These are phyloP conservation scores for Serpula lacrymans DNA, from an alignment of 768 basidiomycete species.

Conservation along the genomic window DNA sequence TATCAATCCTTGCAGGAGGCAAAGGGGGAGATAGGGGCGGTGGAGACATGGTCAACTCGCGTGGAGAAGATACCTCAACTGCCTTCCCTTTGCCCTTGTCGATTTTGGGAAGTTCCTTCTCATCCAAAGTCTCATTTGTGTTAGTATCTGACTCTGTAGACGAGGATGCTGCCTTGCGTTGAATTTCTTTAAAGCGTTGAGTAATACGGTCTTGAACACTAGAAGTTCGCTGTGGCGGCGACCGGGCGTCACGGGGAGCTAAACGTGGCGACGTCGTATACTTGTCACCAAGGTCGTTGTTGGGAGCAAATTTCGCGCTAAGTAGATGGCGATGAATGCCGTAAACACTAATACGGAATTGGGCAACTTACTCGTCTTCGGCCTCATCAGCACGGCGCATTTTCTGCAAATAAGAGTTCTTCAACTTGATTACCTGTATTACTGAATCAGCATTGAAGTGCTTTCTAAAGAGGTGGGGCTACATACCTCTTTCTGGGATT, in stretches of 20 bases:
- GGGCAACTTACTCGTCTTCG: conserved; percentile 79
- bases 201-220: conserved; percentile 88
- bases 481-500: conserved; percentile 59
- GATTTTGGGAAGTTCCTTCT: conserved; percentile 43
- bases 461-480: no score
- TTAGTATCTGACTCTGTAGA: conserved; percentile 22
- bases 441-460: neutral
- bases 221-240: conserved; percentile 58
- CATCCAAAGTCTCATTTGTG: no score
- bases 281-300: conserved; percentile 56
- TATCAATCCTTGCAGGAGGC: conserved; percentile 42
- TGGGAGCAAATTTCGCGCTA: conserved; percentile 88
- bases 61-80: conserved; percentile 34
- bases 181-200: conserved; percentile 77
- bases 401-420: conserved; percentile 74
- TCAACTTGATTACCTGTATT: conserved; percentile 55
- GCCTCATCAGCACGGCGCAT: conserved; percentile 85
- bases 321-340: conserved; percentile 10
- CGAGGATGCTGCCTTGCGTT: conserved; percentile 45
- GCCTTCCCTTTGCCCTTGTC: conserved; percentile 84
- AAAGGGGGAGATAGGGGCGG: conserved; percentile 61
- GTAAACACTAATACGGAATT: neutral
- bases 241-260: conserved; percentile 51
- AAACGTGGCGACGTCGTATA: conserved; percentile 80
- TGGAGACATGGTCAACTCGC: conserved; percentile 46